These are phyloP conservation scores for Pleurotus cornucopiae DNA, from an alignment of 768 basidiomycete genomes.

Conservation along the genomic window DNA sequence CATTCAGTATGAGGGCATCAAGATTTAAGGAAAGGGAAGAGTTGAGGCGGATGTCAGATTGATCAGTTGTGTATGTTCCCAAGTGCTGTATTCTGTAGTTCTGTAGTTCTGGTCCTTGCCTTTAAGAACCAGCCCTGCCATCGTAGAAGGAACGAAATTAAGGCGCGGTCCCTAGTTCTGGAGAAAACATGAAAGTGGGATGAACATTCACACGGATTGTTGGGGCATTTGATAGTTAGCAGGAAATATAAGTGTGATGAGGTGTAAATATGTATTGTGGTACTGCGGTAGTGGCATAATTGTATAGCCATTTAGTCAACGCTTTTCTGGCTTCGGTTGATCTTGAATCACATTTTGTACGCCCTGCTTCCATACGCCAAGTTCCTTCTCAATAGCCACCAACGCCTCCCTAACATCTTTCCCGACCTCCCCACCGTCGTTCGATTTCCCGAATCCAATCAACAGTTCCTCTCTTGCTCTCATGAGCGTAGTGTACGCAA, in stretches of 20 bases:
- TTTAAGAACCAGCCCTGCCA: no score
- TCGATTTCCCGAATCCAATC: conserved; percentile 70
- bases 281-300: no score
- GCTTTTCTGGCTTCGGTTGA: conserved; percentile 13
- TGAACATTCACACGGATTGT: no score
- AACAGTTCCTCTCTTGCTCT: conserved; percentile 56
- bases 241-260: no score
- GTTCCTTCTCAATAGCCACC: conserved; percentile 66
- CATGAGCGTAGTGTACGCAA: conserved; percentile 63
- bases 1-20: conserved; percentile 16
- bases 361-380: conserved; percentile 65
- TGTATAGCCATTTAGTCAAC: no score
- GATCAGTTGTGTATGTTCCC: background rate
- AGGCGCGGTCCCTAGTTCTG: no score
- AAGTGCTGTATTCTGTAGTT: no score
- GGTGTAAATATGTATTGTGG: no score
- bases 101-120: no score
- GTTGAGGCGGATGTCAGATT: background rate
- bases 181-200: no score
- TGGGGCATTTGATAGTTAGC: no score
- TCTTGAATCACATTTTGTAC: conserved; percentile 54
- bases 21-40: background rate
- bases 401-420: conserved; percentile 53
- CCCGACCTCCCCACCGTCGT: conserved; percentile 72
- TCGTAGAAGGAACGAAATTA: no score